Evolutionary conservation across 352 stramenopile genomes (phyloP).

Genomic region (Globisporangium abappressorium): DNA sequence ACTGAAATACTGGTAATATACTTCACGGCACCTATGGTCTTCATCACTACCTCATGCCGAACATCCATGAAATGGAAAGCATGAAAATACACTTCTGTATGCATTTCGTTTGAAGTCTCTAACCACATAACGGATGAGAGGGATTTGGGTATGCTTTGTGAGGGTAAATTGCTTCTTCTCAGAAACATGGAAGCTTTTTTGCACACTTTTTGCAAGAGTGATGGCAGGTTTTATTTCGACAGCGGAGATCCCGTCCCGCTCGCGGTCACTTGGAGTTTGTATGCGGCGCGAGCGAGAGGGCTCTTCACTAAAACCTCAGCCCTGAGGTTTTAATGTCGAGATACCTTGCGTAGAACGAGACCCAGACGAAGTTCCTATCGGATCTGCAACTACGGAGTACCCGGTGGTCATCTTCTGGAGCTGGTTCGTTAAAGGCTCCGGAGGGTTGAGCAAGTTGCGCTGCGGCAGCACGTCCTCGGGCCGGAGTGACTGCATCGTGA

Average conservation of each 20-base stretch:
- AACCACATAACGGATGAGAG: neutral
- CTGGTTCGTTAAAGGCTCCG: constrained; percentile 11
- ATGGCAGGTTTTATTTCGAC: neutral
- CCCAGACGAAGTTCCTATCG: constrained; percentile 17
- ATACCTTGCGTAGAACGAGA: constrained; percentile 36
- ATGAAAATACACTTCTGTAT: neutral
- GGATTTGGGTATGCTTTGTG: neutral
- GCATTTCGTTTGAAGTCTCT: neutral
- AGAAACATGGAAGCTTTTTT: neutral
- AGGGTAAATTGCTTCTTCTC: neutral
- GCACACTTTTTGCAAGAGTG: neutral
- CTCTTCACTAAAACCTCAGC: too few relatives aligned
- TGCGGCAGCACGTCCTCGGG: constrained; percentile 21
- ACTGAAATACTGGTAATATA: too few relatives aligned
- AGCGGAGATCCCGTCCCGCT: too few relatives aligned
- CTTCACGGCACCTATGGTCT: too few relatives aligned
- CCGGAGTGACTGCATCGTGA: constrained; percentile 33
- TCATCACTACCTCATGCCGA: too few relatives aligned
- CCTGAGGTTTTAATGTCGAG: neutral
- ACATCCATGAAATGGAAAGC: too few relatives aligned
- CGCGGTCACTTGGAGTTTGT: too few relatives aligned
- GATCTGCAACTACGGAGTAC: constrained; percentile 22
- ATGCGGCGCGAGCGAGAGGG: too few relatives aligned
- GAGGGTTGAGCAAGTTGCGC: constrained; percentile 21
- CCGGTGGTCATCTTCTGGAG: constrained; percentile 20